Base-by-base conservation (phyloP, 371 early-diverging fungal genomes). In the Blastocladiella emersonii region DNA sequence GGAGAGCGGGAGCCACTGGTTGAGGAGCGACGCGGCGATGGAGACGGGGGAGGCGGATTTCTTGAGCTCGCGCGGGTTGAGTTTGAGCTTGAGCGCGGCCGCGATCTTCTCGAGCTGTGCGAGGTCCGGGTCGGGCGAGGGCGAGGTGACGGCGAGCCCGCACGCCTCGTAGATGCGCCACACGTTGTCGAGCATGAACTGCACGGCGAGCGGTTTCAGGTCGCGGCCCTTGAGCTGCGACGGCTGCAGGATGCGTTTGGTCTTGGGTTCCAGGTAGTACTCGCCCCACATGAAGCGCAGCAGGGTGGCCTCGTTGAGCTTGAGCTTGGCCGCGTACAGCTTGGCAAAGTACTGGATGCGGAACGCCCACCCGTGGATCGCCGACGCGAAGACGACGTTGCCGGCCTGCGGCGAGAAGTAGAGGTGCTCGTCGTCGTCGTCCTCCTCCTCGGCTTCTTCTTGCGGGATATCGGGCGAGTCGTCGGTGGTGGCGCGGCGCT, bases 361-460 rank as follows among this genome's bases (percentile, higher is more conserved):
- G 73, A 97, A 98, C 5, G 96, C 98, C 98, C 99, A 98, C 1
- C 99, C 99, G 71, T 98, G 97, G 25, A 90, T 85, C 2, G 98
- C 97, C 61, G 88, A 88, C 0, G 92, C 76, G 73, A 98, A 98
- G 35, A 98, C 81, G 60, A 98, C 99, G 69, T 97, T 98, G 36
- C 98, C 96, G 56, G 76, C 78, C 37, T 89, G 88, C 5, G 98
- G 98, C 37, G 91, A 82, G 73, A 98, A 98, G 68, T 93, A 96
- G 57, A 95, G 84, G 64, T 89, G 80, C 19, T 91, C 85, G 66
- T 95, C 94, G 68, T 95, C 95, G 61, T 83, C 79, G 17, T 91
- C 91, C 64, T 92, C 91, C 17, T 56, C 60, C 1, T 63, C 64
- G 23, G 27, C 34, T 2, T 45, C 56, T 34, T 56, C 63, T 17